phyloP scores from a whole-genome alignment of 768 basidiomycete species.

The Boletus rubropictus region DNA sequence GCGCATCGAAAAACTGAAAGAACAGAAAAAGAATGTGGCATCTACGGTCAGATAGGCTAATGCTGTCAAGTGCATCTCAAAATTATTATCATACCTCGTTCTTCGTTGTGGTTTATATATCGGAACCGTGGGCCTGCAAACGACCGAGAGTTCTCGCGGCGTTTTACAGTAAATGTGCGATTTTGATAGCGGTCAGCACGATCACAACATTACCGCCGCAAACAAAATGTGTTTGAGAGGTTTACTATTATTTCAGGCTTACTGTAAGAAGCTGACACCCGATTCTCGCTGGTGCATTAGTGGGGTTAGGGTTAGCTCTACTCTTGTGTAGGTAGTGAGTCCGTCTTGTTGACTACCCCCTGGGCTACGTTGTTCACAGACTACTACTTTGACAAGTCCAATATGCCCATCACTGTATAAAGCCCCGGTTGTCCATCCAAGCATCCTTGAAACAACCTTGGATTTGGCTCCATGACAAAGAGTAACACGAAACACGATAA shows the following conservation, averaged over 20 bases:
- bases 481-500: constrained; percentile 23
- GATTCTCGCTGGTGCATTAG: no score
- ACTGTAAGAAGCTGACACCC: no score
- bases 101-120: no score
- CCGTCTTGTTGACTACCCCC: no score
- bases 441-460: neutral
- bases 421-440: neutral
- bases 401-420: neutral
- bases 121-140: no score
- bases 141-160: no score
- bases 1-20: constrained; percentile 77
- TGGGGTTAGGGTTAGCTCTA: no score
- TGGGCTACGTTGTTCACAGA: neutral
- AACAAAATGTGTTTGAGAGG: no score
- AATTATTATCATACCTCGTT: neutral
- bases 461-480: constrained; percentile 16
- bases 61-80: neutral
- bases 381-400: neutral
- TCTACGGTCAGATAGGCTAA: neutral
- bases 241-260: no score
- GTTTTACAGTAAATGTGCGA: no score
- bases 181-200: no score
- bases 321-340: no score
- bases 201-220: neutral
- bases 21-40: constrained; percentile 59